Base-by-base conservation (phyloP, 305 asterid species). In the Vinca major region DNA sequence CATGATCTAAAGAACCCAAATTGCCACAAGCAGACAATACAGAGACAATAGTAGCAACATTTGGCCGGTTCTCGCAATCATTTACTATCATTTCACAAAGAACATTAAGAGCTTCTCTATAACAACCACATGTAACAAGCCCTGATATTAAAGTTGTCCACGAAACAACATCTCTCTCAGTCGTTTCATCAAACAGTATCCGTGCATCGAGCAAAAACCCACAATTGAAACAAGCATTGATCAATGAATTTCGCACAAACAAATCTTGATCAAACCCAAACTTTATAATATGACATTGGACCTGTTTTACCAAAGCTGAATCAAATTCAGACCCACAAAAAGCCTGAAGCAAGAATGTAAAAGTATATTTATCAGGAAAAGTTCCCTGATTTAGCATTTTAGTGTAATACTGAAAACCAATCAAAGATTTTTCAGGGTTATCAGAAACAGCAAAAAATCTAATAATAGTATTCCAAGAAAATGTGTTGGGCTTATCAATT, bases 71-170 rank as follows among this genome's bases (percentile, higher is more conserved):
- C 21, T 17, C 65, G 45, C 16, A 54, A 13, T 71, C 77, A 66
- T 71, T 76, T 51, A 41, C 71, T 62, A 78, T 16, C 71, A 67
- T 67, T 51, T 67, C 63, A n/a, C 48, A 9, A 19, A 67, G 52
- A 52, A 54, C 48, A 40, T 16, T 69, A 71, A 81, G 63, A 0
- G 84, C 88, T 53, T 77, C 74, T 4, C 45, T 4, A 63, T 71
- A 56, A 54, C 70, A 52, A 64, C 75, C 75, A 62, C 53, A 86
- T 3, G 80, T 67, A 75, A 76, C 69, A 6, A 81, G 81, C 69
- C 90, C 88, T 10, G 90, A 83, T 52, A 83, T 79, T 39, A 83
- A 58, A 72, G 83, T 83, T n/a, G 86, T 83, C 88, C 88, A 81
- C 0, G 88, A 72, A 19, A 85, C 85, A 10, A 83, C 48, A 76